These are phyloP conservation scores for Pseudoneurospora amorphoporcata DNA, from an alignment of 495 filamentous ascomycete species.

Conservation along the genomic window DNA sequence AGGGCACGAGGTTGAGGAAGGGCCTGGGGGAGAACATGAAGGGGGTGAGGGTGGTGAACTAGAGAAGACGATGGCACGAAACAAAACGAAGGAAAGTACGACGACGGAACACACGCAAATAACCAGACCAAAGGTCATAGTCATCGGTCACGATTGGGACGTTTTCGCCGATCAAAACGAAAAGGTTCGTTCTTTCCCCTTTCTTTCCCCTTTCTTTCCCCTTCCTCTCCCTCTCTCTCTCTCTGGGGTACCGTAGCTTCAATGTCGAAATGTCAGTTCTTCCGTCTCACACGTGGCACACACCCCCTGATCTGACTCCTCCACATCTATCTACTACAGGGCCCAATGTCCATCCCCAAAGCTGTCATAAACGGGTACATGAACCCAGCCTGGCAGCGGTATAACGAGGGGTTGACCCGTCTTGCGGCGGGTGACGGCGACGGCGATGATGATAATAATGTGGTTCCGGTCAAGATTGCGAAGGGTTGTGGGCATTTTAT, in stretches of 20 bases:
- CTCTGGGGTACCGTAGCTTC: no score
- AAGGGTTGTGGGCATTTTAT: constrained; percentile 51
- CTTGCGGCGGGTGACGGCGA: constrained; percentile 13
- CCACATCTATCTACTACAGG: background rate
- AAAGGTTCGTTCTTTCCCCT: constrained; percentile 16
- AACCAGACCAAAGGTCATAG: constrained; percentile 33
- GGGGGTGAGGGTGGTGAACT: no score
- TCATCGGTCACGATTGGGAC: constrained; percentile 53
- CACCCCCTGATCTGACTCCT: background rate
- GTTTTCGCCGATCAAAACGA: constrained; percentile 44
- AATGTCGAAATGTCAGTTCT: no score
- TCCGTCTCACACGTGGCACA: background rate
- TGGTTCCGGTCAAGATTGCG: constrained; percentile 41
- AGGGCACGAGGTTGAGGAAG: no score
- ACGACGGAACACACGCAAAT: background rate
- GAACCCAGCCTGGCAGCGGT: constrained; percentile 45
- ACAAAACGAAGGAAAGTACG: background rate
- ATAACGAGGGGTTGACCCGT: constrained; percentile 44
- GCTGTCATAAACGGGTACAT: constrained; percentile 38
- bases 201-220: constrained; percentile 5
- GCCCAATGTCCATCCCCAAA: constrained; percentile 27
- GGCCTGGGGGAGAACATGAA: no score
- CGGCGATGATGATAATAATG: constrained; percentile 16
- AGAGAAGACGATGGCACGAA: no score
- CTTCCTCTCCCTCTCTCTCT: no score